Percentiles rank a stretch among this genome's conserved stretches.
These are phyloP conservation scores for Tothia fuscella DNA, from an alignment of 2,329 filamentous ascomycete genomes.

Conservation along the genomic window DNA sequence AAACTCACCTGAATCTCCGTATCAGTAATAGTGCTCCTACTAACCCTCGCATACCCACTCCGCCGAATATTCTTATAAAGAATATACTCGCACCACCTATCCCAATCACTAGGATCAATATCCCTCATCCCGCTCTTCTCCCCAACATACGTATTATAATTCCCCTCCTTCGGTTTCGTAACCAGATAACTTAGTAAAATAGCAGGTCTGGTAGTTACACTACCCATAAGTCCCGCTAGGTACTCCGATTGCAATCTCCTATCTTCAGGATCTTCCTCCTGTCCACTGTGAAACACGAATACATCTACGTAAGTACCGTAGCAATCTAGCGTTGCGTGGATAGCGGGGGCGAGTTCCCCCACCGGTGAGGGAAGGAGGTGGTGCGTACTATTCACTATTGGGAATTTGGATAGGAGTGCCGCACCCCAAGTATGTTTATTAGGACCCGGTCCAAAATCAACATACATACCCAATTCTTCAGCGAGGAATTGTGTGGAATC, in stretches of 20 bases:
- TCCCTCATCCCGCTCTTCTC: conserved; percentile 84
- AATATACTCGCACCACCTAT: conserved; percentile 98
- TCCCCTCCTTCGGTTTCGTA: conserved; percentile 77
- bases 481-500: conserved; percentile 92
- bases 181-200: conserved; percentile 88
- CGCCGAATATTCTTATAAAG: conserved; percentile 81
- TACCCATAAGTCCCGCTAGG: conserved; percentile 74
- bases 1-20: conserved; percentile 94
- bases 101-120: conserved; percentile 86
- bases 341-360: conserved; percentile 88
- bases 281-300: conserved; percentile 96
- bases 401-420: conserved; percentile 90
- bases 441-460: conserved; percentile 90
- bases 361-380: conserved; percentile 88
- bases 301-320: conserved; percentile 86
- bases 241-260: conserved; percentile 78
- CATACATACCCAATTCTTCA: conserved; percentile 96
- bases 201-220: conserved; percentile 59
- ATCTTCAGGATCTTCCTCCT: conserved; percentile 93
- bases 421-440: conserved; percentile 99
- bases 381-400: conserved; percentile 92
- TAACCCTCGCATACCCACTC: conserved; percentile 81
- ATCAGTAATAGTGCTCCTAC: conserved; percentile 83
- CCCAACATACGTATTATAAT: conserved; percentile 93
- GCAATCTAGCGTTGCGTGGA: conserved; percentile 89